phyloP scores from a whole-genome alignment of 352 stramenopile genomes.

The Globisporangium sylvaticum region DNA sequence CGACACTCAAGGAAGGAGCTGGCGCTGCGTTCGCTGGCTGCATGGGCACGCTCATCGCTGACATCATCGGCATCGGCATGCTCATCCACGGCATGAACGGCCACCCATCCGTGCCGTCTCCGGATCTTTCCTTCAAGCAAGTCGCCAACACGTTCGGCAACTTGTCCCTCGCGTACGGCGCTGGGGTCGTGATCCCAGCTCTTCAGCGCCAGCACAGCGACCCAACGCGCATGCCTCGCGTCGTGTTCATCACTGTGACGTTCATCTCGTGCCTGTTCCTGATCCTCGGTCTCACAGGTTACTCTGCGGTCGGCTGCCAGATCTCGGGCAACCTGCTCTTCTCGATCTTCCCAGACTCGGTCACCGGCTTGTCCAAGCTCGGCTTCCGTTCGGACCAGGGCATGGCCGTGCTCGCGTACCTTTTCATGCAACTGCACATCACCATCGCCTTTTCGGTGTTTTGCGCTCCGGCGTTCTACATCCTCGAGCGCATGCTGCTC shows the following conservation, averaged over 20 bases:
- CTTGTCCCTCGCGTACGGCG: constrained; percentile 25
- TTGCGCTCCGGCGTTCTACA: constrained; percentile 22
- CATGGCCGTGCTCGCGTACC: constrained; percentile 24
- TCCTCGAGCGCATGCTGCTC: constrained; percentile 22
- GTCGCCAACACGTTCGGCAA: constrained; percentile 24
- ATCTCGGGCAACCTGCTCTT: constrained; percentile 33
- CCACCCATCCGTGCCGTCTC: constrained; percentile 14
- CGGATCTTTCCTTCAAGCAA: constrained; percentile 22
- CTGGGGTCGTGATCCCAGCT: constrained; percentile 26
- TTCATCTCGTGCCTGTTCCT: constrained; percentile 46
- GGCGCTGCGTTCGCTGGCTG: constrained; percentile 23
- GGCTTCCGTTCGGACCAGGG: constrained; percentile 26
- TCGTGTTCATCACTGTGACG: constrained; percentile 39
- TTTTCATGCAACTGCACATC: constrained; percentile 18
- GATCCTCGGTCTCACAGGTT: constrained; percentile 32
- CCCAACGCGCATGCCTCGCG: constrained; percentile 20
- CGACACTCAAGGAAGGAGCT: constrained; percentile 27
- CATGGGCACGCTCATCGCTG: constrained; percentile 26
- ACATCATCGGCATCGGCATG: constrained; percentile 20
- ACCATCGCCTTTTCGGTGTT: constrained; percentile 32
- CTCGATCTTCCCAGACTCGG: constrained; percentile 10
- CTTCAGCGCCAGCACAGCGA: constrained; percentile 26
- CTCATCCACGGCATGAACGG: constrained; percentile 22
- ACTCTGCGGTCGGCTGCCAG: constrained; percentile 46
- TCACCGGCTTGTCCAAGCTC: constrained; percentile 22